Conservation (phyloP, 2,329 filamentous ascomycete species). For the Ophiosphaerella herpotricha region DNA sequence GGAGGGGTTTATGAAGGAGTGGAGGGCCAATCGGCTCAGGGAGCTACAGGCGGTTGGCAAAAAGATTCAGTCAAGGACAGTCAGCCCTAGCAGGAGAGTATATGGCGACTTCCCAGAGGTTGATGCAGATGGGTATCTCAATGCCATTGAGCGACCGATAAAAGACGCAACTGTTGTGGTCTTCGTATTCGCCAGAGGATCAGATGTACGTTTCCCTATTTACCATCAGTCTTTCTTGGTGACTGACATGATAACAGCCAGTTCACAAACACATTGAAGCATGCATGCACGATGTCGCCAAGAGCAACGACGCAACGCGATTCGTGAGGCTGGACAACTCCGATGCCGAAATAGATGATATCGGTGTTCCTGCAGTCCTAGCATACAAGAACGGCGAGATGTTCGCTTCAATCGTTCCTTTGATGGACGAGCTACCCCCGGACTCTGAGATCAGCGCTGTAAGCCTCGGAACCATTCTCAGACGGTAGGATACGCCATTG, state of each 20-base stretch:
- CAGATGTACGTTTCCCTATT: conserved; percentile 65
- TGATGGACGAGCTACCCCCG: conserved; percentile 81
- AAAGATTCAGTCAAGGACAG: conserved; percentile 64
- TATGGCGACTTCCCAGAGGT: conserved; percentile 83
- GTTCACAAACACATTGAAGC: conserved; percentile 63
- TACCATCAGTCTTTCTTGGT: not conserved
- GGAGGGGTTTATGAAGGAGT: conserved; percentile 79
- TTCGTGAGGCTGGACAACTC: conserved; percentile 91
- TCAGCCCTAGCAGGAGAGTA: conserved; percentile 74
- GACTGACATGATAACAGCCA: conserved; percentile 60
- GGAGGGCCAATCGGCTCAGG: conserved; percentile 78
- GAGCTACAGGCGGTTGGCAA: conserved; percentile 71
- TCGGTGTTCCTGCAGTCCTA: conserved; percentile 83
- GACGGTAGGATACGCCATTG: conserved; percentile 44
- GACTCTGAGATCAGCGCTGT: conserved; percentile 57
- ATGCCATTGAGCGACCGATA: conserved; percentile 89
- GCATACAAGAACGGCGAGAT: conserved; percentile 90
- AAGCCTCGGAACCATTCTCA: conserved; percentile 62
- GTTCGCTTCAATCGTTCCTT: conserved; percentile 84
- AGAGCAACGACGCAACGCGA: conserved; percentile 70
- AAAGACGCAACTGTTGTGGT: conserved; percentile 85
- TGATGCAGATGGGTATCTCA: conserved; percentile 90
- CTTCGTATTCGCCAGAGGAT: conserved; percentile 76
- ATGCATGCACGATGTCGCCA: conserved; percentile 75
- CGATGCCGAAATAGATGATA: conserved; percentile 92